Base-by-base conservation (phyloP, 768 basidiomycete genomes). In the Amanita pseudoporphyria region DNA sequence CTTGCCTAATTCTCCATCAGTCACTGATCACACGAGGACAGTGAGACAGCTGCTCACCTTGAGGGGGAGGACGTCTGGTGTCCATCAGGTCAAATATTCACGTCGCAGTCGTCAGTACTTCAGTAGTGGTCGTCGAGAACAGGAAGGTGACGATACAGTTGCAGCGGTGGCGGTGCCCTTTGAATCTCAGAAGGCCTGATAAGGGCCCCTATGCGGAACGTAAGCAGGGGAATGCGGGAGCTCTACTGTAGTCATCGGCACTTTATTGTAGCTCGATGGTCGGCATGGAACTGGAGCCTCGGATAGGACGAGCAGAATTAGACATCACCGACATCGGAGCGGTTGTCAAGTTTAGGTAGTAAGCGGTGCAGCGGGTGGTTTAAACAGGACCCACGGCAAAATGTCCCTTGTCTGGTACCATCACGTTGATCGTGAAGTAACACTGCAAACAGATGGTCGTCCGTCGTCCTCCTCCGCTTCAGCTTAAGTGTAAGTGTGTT, bases 401-500 rank as follows among this genome's bases (percentile, higher is more conserved):
- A 56, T 52, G 46, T 44, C 54, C 59, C 65, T 56, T 67, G 68
- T 71, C 68, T 65, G 67, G 69, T 64, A 71, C 70, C 68, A 67
- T 43, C 49, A 50, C 49, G 49, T 50, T 50, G 49, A 50, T 50
- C 49, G 49, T 50, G 49, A 50, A 50, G 16, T 16, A 41, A 24
- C 30, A 42, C 9, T 18, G 30, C 19, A 19, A 39, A 9, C 42
- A 33, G 24, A 50, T 50, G 49, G 38, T 32, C 16, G 41, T 14
- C 49, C 21, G 6, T 56, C 69, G 67, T 52, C 70, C 71, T 52
- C 66, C 67, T 57, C 67, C 69, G 39, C 68, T 71, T 50, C 66
- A 69, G 51, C 64, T 74, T 49, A 65, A 70, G 54, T 61, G 69
- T 71, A 49, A 47, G 67, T 62, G 33, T 13, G 37, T 24, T 19